A percentile compares a stretch with the other conserved stretches of the same genome.
phyloP scores from a whole-genome alignment of 805 yeast genomes.

The Candida michaelii region DNA sequence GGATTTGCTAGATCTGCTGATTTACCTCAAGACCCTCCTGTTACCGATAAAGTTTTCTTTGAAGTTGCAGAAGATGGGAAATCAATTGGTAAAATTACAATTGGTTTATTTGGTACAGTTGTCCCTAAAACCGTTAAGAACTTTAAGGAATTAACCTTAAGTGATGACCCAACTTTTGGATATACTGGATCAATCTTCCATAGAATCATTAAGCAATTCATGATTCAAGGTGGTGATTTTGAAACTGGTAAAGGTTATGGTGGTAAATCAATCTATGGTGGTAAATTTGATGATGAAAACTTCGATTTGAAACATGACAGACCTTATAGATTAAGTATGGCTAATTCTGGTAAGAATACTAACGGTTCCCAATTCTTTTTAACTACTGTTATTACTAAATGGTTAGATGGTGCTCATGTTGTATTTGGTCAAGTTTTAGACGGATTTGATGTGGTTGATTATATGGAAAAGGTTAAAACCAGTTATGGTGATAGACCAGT shows the following conservation, averaged over 20 bases:
- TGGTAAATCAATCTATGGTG: conserved; percentile 59
- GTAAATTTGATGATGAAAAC: conserved; percentile 76
- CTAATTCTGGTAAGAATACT: conserved; percentile 97
- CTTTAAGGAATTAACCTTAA: conserved; percentile 87
- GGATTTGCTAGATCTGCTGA: conserved; percentile 13
- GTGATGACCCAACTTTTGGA: conserved; percentile 44
- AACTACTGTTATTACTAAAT: conserved; percentile 84
- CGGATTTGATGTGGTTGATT: conserved; percentile 78
- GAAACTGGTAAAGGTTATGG: conserved; percentile 48
- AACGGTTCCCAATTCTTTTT: conserved; percentile 97
- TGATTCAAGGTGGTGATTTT: conserved; percentile 52
- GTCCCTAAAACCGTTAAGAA: conserved; percentile 96
- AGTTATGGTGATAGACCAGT: conserved; percentile 65
- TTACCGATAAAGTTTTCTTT: conserved; percentile 82
- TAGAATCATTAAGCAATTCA: conserved; percentile 48
- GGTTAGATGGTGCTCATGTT: conserved; percentile 95
- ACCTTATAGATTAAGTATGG: conserved; percentile 89
- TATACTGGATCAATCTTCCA: conserved; percentile 47
- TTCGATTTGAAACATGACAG: conserved; percentile 69
- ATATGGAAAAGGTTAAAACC: conserved; percentile 74
- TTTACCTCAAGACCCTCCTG: conserved; percentile 44
- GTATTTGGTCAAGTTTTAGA: conserved; percentile 93
- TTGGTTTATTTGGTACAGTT: conserved; percentile 86
- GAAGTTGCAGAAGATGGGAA: conserved; percentile 82
- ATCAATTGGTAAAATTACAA: conserved; percentile 74